Base-by-base conservation (phyloP, 2,329 filamentous ascomycete species). In the Penicillium italicum region DNA sequence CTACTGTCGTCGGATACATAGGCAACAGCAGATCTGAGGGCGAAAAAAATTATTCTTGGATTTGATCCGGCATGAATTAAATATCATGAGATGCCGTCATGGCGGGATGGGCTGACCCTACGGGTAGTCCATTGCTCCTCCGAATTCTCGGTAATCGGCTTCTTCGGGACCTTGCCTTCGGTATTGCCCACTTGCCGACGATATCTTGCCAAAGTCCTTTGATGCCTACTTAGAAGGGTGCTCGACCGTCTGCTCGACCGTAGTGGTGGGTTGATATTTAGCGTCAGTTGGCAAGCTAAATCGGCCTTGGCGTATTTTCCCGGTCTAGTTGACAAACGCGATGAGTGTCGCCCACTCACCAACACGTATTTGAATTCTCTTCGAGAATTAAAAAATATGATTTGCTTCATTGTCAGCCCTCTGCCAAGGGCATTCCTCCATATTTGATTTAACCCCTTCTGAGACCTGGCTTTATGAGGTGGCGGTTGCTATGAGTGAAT, bases 41-140 rank as follows among this genome's bases (percentile, higher is more conserved):
- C 71, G 59, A 79, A 75, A 75, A 62, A 79, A 79, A 1, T 75
- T 76, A 0, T 70, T 63, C 59, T 79, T 79, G 59, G 76, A 78
- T 65, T 80, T 79, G 66, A 79, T 70, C 11, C 74, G 76, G 38
- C 12, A 42, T 40, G 6, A 28, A 28, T 18, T 7, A 43, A 18
- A 28, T 12, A 5, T 30, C 12, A 44, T 2, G 3, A 11, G 30
- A 30, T 18, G 14, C 11, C 11, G 7, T 43, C 24, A 37, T 38
- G 11, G 18, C 6, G 22, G 36, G 18, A 33, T 26, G 11, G 14
- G 20, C 45, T 34, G 9, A 24, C n/a, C n/a, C n/a, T n/a, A n/a
- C n/a, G n/a, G n/a, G n/a, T n/a, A n/a, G n/a, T n/a, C n/a, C n/a
- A n/a, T n/a, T n/a, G n/a, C 11, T 64, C 69, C 60, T 80, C 78